These are phyloP conservation scores for Arthrobotrys iridis DNA, from an alignment of 2,329 filamentous ascomycete species.

Conservation along the genomic window DNA sequence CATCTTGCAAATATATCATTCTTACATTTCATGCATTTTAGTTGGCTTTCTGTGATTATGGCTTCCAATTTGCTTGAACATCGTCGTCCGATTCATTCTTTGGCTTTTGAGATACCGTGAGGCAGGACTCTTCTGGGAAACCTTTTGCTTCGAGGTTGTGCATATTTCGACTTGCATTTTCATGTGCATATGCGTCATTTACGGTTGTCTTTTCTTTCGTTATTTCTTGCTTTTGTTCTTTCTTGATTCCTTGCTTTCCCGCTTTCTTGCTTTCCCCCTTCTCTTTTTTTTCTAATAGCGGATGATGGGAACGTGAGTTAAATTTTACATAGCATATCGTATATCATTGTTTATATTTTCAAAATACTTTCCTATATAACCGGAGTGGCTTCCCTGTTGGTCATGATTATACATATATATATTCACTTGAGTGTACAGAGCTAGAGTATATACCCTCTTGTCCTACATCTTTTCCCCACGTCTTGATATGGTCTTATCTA, in stretches of 20 bases:
- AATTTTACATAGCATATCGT: constrained; percentile 33
- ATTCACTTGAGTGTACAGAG: not conserved
- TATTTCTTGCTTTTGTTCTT: not conserved
- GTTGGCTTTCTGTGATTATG: constrained; percentile 13
- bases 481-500: not conserved
- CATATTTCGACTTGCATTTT: constrained; percentile 16
- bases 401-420: no score
- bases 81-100: not conserved
- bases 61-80: not conserved
- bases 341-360: constrained; percentile 28
- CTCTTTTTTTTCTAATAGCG: constrained; percentile 1
- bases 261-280: not conserved
- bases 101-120: constrained; percentile 38
- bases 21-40: constrained; percentile 19
- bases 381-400: not conserved
- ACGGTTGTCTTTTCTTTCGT: constrained; percentile 6
- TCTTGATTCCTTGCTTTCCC: not conserved
- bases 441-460: not conserved
- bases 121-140: constrained; percentile 36
- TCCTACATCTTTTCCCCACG: no score
- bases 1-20: constrained; percentile 9
- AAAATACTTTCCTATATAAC: not conserved
- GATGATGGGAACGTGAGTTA: constrained; percentile 12
- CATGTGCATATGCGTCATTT: constrained; percentile 15
- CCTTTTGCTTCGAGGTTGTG: not conserved